phyloP scores from a whole-genome alignment of 345 rosid species.

The Raphanus raphanistrum region DNA sequence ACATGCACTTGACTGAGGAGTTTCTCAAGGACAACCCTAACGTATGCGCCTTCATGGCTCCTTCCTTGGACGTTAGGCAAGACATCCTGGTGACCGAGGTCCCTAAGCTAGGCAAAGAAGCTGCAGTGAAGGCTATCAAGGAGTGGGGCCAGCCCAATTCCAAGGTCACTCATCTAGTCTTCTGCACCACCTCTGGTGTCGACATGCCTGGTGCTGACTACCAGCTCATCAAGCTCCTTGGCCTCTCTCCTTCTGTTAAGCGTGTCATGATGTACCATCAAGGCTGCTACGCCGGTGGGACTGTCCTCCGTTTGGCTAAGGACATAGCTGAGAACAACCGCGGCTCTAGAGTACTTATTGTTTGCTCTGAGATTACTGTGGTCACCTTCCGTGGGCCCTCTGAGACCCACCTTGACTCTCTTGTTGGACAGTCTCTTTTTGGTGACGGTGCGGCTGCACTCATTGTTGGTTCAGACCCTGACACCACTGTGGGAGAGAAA shows the following conservation, averaged over 20 bases:
- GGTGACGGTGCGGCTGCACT: conserved; percentile 72
- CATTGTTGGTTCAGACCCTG: conserved; percentile 66
- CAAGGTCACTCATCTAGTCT: conserved; percentile 73
- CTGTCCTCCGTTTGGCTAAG: conserved; percentile 80
- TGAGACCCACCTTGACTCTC: conserved; percentile 59
- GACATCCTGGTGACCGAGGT: conserved; percentile 74
- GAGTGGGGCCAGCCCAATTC: conserved; percentile 87
- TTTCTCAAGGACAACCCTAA: conserved; percentile 56
- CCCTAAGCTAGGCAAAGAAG: conserved; percentile 76
- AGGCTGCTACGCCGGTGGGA: conserved; percentile 78
- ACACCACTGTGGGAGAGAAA: neutral
- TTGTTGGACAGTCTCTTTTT: conserved; percentile 69
- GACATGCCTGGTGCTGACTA: conserved; percentile 97
- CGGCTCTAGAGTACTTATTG: conserved; percentile 74
- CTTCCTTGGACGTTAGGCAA: conserved; percentile 69
- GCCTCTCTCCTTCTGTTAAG: conserved; percentile 73
- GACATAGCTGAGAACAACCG: conserved; percentile 79
- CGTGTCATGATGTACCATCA: conserved; percentile 71
- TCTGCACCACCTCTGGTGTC: conserved; percentile 80
- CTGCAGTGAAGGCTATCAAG: conserved; percentile 68
- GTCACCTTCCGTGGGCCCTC: conserved; percentile 77
- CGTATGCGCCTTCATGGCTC: conserved; percentile 62
- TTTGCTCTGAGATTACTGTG: conserved; percentile 72
- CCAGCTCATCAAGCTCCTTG: conserved; percentile 78
- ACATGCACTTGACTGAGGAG: conserved; percentile 71